Conservation (phyloP, 805 yeast species). For the Hanseniaspora clermontiae region DNA sequence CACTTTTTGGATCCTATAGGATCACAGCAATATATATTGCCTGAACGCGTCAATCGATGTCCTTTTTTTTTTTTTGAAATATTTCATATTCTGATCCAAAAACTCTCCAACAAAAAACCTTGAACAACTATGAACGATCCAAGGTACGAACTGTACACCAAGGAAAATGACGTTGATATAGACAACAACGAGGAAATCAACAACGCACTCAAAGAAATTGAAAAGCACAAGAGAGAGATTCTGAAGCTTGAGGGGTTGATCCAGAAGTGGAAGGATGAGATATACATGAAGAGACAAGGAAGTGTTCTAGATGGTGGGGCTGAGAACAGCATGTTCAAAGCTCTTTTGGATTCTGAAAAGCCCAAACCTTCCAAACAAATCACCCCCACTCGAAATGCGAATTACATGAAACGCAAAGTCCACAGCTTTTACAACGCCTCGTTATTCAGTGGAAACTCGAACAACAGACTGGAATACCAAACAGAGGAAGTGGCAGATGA, state of each 20-base stretch:
- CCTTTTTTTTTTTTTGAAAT: too few species aligned
- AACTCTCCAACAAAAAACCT: too few species aligned
- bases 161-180: constrained; percentile 17
- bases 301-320: not conserved
- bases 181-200: constrained; percentile 21
- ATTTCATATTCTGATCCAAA: not conserved
- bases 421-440: constrained; percentile 29
- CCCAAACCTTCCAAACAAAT: not conserved
- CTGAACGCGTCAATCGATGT: not conserved
- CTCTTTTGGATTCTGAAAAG: not conserved
- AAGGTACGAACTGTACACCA: constrained; percentile 18
- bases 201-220: not conserved
- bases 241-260: constrained; percentile 22
- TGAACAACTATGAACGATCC: constrained; percentile 22
- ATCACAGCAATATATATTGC: too few species aligned
- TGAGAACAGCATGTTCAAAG: constrained; percentile 20
- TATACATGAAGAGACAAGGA: constrained; percentile 14
- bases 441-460: constrained; percentile 10
- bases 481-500: constrained; percentile 30
- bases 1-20: too few species aligned
- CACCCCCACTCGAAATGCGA: constrained; percentile 14
- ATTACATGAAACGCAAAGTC: constrained; percentile 28
- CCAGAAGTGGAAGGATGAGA: constrained; percentile 14
- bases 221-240: constrained; percentile 22
- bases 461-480: constrained; percentile 18